These are phyloP conservation scores for Colletotrichum echinochloae DNA, from an alignment of 2,329 filamentous ascomycete genomes.

Conservation along the genomic window DNA sequence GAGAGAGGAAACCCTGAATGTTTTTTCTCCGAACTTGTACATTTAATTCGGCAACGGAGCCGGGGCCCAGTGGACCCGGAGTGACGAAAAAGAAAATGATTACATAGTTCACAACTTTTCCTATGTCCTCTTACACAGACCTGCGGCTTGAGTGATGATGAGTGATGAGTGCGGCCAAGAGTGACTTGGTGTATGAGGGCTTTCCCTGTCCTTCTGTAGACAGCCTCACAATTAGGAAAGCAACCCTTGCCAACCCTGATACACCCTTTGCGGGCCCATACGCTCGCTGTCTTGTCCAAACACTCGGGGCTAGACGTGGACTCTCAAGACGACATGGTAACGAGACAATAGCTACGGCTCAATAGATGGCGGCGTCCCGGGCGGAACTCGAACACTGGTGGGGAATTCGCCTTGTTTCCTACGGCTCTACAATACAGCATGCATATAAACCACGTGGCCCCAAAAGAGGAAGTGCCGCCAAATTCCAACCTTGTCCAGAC, in stretches of 20 bases:
- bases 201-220: neutral
- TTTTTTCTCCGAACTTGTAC: conserved; percentile 38
- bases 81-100: conserved; percentile 16
- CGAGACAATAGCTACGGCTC: neutral
- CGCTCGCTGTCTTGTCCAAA: neutral
- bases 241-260: neutral
- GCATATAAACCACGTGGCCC: neutral
- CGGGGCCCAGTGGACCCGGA: conserved; percentile 28
- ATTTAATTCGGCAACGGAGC: conserved; percentile 32
- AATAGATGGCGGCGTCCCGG: neutral
- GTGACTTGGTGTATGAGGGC: conserved; percentile 4
- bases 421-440: neutral
- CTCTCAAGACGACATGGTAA: neutral
- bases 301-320: neutral
- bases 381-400: neutral
- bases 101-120: conserved; percentile 21
- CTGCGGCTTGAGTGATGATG: neutral
- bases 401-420: neutral
- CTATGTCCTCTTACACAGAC: neutral
- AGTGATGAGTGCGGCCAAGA: neutral
- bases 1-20: conserved; percentile 11
- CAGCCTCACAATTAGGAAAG: neutral
- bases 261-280: neutral
- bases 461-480: neutral
- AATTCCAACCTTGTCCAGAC: neutral